Evolutionary conservation across 192 early-diverging fungal genomes (phyloP).

Genomic region (Rhizophagus clarus): DNA sequence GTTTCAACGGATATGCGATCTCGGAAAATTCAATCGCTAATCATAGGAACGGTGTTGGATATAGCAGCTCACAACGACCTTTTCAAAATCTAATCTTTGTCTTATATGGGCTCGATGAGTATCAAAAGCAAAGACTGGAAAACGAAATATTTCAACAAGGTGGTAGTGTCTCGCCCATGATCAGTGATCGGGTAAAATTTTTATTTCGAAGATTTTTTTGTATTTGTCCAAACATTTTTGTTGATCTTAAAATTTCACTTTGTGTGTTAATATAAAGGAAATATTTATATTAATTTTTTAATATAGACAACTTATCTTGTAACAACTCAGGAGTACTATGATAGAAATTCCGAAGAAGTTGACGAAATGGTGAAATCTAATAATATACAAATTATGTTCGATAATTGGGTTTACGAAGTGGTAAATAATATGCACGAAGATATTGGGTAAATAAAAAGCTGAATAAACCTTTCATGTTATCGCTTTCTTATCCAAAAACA

Average conservation of each 20-base stretch:
- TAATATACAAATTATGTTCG: background rate
- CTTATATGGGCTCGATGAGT: background rate
- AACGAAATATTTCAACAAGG: background rate
- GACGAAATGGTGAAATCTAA: background rate
- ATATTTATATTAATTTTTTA: background rate
- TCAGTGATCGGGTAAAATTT: background rate
- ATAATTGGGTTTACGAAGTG: background rate
- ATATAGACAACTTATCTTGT: constrained; percentile 15
- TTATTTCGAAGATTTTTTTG: background rate
- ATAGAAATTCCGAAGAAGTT: background rate
- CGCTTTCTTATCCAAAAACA: background rate
- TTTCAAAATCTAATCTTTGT: constrained; percentile 2
- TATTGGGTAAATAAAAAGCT: background rate
- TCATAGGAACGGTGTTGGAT: background rate
- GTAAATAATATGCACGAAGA: background rate
- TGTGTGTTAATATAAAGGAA: too few species aligned
- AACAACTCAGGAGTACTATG: background rate
- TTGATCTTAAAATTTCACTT: background rate
- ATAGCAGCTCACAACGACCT: background rate
- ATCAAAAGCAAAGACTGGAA: background rate
- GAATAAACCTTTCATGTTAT: background rate
- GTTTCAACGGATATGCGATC: background rate
- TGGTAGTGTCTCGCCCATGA: background rate
- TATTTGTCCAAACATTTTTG: background rate
- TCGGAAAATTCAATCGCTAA: background rate